Conservation (phyloP, 2,329 filamentous ascomycete species). For the Cordyceps militaris region DNA sequence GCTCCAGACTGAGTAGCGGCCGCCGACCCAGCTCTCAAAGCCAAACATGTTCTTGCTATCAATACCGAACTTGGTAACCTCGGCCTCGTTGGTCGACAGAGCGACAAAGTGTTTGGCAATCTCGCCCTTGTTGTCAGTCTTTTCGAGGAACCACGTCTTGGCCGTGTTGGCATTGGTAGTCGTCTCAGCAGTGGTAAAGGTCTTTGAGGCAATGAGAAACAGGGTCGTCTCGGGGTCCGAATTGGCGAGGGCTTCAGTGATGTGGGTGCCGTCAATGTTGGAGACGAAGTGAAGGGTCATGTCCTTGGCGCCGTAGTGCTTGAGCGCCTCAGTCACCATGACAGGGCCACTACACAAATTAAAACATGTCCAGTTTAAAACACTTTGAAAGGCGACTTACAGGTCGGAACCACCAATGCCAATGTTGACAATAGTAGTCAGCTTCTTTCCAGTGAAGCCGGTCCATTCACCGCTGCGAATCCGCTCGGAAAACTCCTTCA, state of each 20-base stretch:
- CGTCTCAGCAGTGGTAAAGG: constrained; percentile 97
- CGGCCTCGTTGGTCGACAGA: constrained; percentile 87
- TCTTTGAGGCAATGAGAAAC: constrained; percentile 98
- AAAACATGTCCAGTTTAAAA: constrained; percentile 21
- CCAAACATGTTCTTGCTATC: constrained; percentile 99
- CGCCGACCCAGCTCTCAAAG: constrained; percentile 97
- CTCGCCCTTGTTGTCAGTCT: constrained; percentile 66
- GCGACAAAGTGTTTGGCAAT: constrained; percentile 99
- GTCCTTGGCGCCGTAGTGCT: constrained; percentile 81
- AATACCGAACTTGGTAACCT: constrained; percentile 98
- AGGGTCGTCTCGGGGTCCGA: constrained; percentile 97
- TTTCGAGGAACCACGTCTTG: constrained; percentile 93
- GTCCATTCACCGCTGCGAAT: constrained; percentile 94
- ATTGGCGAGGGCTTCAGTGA: constrained; percentile 81
- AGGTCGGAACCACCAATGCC: constrained; percentile 98
- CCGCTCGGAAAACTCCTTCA: constrained; percentile 97
- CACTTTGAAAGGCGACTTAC: constrained; percentile 48
- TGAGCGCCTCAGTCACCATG: constrained; percentile 97
- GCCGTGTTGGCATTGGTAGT: constrained; percentile 95
- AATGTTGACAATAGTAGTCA: constrained; percentile 93
- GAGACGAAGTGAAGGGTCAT: constrained; percentile 96
- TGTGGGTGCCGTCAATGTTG: constrained; percentile 98
- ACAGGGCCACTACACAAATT: constrained; percentile 69
- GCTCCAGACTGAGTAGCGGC: constrained; percentile 97
- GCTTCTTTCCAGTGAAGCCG: constrained; percentile 93